Evolutionary conservation across 345 rosid species (phyloP), one percentile per base, ranked within the genome.

Genomic region (Theobroma cacao): DNA sequence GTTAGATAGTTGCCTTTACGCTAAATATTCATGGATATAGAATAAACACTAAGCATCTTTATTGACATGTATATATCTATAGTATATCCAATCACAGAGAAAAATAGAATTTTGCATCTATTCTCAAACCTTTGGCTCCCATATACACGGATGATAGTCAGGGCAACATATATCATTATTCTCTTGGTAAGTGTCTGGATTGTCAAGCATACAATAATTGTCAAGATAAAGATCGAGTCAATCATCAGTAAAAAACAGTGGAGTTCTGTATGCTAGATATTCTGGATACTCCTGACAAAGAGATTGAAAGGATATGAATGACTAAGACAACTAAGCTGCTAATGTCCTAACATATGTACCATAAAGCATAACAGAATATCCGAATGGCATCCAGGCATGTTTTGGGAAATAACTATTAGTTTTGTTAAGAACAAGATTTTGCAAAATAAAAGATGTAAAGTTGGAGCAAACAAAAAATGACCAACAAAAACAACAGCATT

Each of bases 71-170:
- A 76, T 38, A 26, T n/a, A 74, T 64, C 75, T 52, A 50, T 31
- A 66, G 65, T 52, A 43, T 53, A 66, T 31, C 65, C 55, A 69
- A 48, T 41, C 72, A 76, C 31, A 60, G 56, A 72, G 47, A 38
- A 28, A 55, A 61, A n/a, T n/a, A 63, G 59, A 75, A 24, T 24
- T 50, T 31, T 24, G 77, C 62, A 73, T 79, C 64, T 55, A 64
- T 56, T 30, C 75, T 76, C 91, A 33, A 68, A 93, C 97, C 97
- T 93, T 91, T 92, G 63, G 93, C 93, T 87, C 99, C 99, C 91
- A 93, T 91, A 83, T 95, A 93, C 78, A 95, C 95, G 88, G 94
- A 95, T 94, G 95, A 82, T 93, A 95, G 88, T 95, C 99, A 50
- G 97, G 92, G 89, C 97, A 93, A 82, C 91, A 78, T 79, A 92